A percentile compares a stretch with the other conserved stretches of the same genome.
phyloP scores from a whole-genome alignment of 371 early-diverging fungal species.

The Actinomortierella ambigua region DNA sequence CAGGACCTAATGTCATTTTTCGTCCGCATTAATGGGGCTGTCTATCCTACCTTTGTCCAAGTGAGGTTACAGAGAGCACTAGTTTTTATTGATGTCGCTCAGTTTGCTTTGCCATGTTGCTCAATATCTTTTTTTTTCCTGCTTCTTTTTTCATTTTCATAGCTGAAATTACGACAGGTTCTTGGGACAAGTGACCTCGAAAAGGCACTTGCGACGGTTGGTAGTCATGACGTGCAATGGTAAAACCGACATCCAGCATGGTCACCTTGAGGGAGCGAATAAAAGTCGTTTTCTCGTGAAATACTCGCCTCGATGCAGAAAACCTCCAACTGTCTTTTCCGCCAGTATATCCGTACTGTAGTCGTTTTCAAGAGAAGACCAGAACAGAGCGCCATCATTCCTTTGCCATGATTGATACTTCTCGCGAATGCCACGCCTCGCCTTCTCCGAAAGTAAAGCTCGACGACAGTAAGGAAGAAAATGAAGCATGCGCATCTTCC shows the following conservation, averaged over 20 bases:
- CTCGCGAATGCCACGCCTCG: slow-evolving; percentile 12
- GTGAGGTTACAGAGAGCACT: not conserved
- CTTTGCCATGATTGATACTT: slow-evolving; percentile 12
- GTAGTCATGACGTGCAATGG: not conserved
- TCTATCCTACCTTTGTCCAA: slow-evolving; percentile 14
- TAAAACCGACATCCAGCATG: not conserved
- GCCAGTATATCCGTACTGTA: not conserved
- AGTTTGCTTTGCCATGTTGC: too few relatives aligned
- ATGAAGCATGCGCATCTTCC: slow-evolving; percentile 7
- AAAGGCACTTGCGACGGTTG: slow-evolving; percentile 8
- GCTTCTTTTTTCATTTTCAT: not conserved
- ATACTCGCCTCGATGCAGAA: too few relatives aligned
- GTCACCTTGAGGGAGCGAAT: too few relatives aligned
- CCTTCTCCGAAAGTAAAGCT: too few relatives aligned
- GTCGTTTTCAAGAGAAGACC: not conserved
- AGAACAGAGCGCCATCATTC: slow-evolving; percentile 3
- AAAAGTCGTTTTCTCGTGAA: too few relatives aligned
- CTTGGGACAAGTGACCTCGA: slow-evolving; percentile 6
- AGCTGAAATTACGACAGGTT: slow-evolving; percentile 3
- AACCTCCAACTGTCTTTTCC: too few relatives aligned
- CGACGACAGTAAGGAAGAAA: too few relatives aligned
- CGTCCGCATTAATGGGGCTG: slow-evolving; percentile 4
- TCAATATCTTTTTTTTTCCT: not conserved
- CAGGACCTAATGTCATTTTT: slow-evolving; percentile 21
- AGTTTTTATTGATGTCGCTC: too few relatives aligned